These are phyloP conservation scores for Sclerotinia spermophila DNA, from an alignment of 2,329 filamentous ascomycete species.

Conservation along the genomic window DNA sequence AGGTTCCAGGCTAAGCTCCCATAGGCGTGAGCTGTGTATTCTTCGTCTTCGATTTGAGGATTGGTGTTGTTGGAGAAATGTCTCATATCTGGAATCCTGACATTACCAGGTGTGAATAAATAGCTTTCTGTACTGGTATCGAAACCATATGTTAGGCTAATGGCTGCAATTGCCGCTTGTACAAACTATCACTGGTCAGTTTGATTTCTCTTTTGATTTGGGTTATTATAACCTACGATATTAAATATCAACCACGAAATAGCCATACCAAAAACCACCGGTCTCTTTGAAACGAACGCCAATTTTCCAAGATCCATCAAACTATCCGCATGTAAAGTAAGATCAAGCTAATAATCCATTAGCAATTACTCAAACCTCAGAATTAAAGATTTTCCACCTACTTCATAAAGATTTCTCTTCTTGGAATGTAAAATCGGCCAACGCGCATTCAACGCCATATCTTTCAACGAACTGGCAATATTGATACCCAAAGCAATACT, in stretches of 20 bases:
- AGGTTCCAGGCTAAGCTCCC: conserved; percentile 40
- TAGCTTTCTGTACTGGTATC: conserved; percentile 39
- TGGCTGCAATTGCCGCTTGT: conserved; percentile 43
- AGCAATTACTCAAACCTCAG: conserved; percentile 12
- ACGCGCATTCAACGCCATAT: conserved; percentile 44
- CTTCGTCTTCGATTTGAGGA: conserved; percentile 35
- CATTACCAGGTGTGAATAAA: conserved; percentile 37
- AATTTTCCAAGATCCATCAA: conserved; percentile 35
- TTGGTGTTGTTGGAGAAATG: conserved; percentile 37
- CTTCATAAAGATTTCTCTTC: conserved; percentile 41
- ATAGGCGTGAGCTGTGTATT: conserved; percentile 45
- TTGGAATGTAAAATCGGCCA: conserved; percentile 45
- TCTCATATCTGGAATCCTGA: conserved; percentile 40
- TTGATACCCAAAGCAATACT: conserved; percentile 44
- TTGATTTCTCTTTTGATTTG: too few relatives aligned
- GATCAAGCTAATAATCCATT: conserved; percentile 31
- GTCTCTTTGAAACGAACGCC: conserved; percentile 32
- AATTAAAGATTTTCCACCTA: conserved; percentile 22
- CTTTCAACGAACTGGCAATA: conserved; percentile 43
- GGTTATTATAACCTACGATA: conserved; percentile 31
- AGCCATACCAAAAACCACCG: conserved; percentile 33
- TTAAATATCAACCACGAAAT: conserved; percentile 37
- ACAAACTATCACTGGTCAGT: conserved; percentile 35
- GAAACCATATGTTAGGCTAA: conserved; percentile 44
- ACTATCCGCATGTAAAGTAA: conserved; percentile 37